These are phyloP conservation scores for Ceratobasidium sp. DNA, from an alignment of 1,284 basidiomycete species.

Conservation along the genomic window DNA sequence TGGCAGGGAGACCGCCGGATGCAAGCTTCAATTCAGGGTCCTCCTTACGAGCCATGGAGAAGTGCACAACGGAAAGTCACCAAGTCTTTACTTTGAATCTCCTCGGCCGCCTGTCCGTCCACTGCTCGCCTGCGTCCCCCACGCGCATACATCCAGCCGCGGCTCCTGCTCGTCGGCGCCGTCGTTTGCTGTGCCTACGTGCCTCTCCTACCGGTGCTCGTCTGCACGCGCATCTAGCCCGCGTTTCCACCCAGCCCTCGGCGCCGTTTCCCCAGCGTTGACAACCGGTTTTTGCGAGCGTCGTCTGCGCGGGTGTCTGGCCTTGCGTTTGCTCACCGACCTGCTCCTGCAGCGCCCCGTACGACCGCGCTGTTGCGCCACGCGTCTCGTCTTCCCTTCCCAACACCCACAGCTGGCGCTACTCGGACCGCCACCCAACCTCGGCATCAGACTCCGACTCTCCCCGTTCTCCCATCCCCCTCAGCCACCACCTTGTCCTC, in stretches of 20 bases:
- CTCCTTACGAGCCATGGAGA: slow-evolving; percentile 19
- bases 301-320: not conserved
- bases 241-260: not conserved
- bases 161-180: not conserved
- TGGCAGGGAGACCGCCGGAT: slow-evolving; percentile 34
- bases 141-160: slow-evolving; percentile 33
- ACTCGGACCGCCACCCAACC: slow-evolving; percentile 38
- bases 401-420: slow-evolving; percentile 25
- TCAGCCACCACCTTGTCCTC: not conserved
- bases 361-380: slow-evolving; percentile 1
- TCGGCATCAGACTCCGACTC: slow-evolving; percentile 26
- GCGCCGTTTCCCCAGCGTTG: not conserved
- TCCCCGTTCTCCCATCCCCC: not conserved
- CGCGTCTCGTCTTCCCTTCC: slow-evolving; percentile 2
- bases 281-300: not conserved
- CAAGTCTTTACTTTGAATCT: slow-evolving; percentile 13
- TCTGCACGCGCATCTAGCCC: not conserved
- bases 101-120: not conserved
- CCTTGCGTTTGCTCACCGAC: not conserved
- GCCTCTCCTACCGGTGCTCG: slow-evolving; percentile 12
- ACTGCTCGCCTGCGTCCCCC: not conserved
- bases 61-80: slow-evolving; percentile 22
- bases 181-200: not conserved
- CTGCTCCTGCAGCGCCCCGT: not conserved
- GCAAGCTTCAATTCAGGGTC: not conserved